Conservation (phyloP, 805 yeast genomes). For the Candida nanaspora region DNA sequence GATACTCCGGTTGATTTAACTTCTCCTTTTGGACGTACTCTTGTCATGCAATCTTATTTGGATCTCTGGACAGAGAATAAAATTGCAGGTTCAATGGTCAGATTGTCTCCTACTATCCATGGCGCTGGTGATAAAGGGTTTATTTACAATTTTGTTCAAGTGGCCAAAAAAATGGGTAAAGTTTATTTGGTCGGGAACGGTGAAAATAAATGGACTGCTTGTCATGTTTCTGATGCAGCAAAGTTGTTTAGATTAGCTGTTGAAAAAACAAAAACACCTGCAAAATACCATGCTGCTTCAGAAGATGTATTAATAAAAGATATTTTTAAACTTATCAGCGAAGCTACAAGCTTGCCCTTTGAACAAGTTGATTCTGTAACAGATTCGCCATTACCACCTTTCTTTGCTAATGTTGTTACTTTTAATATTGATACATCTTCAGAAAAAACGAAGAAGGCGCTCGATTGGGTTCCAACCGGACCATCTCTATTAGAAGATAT, state of each 20-base stretch:
- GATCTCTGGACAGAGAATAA: slow-evolving; percentile 13
- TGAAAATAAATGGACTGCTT: slow-evolving; percentile 25
- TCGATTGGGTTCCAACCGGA: slow-evolving; percentile 22
- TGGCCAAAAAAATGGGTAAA: slow-evolving; percentile 14
- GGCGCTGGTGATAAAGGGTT: slow-evolving; percentile 25
- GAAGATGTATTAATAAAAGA: slow-evolving; percentile 13
- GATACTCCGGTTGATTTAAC: slow-evolving; percentile 3
- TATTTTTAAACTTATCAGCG: slow-evolving; percentile 22
- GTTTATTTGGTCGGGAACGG: slow-evolving; percentile 22
- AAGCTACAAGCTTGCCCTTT: slow-evolving; percentile 9
- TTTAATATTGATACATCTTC: slow-evolving; percentile 8
- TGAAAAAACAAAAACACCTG: slow-evolving; percentile 20
- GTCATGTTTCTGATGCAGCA: slow-evolving; percentile 27
- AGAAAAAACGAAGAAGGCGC: slow-evolving; percentile 13
- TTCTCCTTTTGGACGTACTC: neutral
- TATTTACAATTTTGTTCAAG: slow-evolving; percentile 9
- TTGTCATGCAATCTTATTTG: slow-evolving; percentile 6
- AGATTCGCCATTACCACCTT: neutral
- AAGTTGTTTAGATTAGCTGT: slow-evolving; percentile 19
- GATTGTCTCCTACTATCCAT: slow-evolving; percentile 29
- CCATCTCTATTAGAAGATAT: slow-evolving; percentile 19
- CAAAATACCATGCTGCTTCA: slow-evolving; percentile 20
- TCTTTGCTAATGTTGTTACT: slow-evolving; percentile 9
- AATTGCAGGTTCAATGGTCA: slow-evolving; percentile 18
- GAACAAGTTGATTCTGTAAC: slow-evolving; percentile 10